Percentiles rank a stretch among this genome's conserved stretches.
phyloP scores from a whole-genome alignment of 2,329 filamentous ascomycete genomes.

The Beauveria brongniartii region DNA sequence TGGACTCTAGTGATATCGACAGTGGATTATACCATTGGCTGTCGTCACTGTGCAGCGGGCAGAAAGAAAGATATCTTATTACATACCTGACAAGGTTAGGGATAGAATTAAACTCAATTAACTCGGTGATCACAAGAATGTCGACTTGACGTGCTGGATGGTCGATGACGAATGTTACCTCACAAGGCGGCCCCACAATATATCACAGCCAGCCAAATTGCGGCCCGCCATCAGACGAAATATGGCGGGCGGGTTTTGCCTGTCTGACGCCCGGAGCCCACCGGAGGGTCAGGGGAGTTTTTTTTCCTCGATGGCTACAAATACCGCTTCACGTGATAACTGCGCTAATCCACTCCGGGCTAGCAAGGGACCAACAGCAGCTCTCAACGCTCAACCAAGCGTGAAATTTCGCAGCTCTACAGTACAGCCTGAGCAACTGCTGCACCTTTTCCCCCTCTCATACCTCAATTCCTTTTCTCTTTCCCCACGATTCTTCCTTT shows the following conservation, averaged over 20 bases:
- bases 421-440: constrained; percentile 22
- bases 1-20: not conserved
- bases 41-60: not conserved
- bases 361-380: constrained; percentile 32
- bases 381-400: constrained; percentile 32
- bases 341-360: constrained; percentile 18
- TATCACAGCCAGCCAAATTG: constrained; percentile 1
- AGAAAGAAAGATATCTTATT: not conserved
- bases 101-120: not conserved
- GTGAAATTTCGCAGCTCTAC: constrained; percentile 36
- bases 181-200: not conserved
- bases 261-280: constrained; percentile 4
- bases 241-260: constrained; percentile 4
- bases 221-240: constrained; percentile 5
- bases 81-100: not conserved
- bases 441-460: constrained; percentile 20
- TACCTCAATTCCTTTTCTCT: constrained; percentile 20
- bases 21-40: constrained; percentile 6
- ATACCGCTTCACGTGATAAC: constrained; percentile 18
- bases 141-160: not conserved
- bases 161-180: not conserved
- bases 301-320: not conserved
- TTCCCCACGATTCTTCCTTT: not conserved
- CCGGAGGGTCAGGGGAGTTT: constrained; percentile 12
- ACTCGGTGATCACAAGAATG: too few relatives aligned